Evolutionary conservation across 1,284 basidiomycete genomes (phyloP).

Genomic region (Veloboletus limbatus): DNA sequence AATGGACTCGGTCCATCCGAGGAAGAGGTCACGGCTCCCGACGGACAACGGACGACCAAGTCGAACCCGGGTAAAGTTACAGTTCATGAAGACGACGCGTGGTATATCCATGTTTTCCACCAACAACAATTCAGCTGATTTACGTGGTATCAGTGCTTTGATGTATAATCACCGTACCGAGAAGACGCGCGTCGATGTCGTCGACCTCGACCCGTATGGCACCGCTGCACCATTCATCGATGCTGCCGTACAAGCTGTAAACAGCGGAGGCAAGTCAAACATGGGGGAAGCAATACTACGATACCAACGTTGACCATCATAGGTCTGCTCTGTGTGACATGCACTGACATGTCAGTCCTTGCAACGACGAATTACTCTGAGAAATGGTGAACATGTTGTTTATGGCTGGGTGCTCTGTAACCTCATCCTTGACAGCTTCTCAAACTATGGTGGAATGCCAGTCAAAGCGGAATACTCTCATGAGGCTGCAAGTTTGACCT

Average conservation of each 20-base stretch:
- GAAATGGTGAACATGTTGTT: slow-evolving; percentile 68
- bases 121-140: neutral
- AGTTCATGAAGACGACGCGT: slow-evolving; percentile 92
- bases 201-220: slow-evolving; percentile 98
- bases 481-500: slow-evolving; percentile 64
- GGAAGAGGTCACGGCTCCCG: slow-evolving; percentile 18
- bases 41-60: slow-evolving; percentile 16
- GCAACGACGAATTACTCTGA: slow-evolving; percentile 96
- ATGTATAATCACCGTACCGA: slow-evolving; percentile 89
- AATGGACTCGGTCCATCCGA: slow-evolving; percentile 68
- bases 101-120: slow-evolving; percentile 45
- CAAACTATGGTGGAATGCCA: slow-evolving; percentile 95
- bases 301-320: slow-evolving; percentile 1
- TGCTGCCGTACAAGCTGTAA: slow-evolving; percentile 88
- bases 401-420: neutral
- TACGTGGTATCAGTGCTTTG: slow-evolving; percentile 53
- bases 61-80: slow-evolving; percentile 56
- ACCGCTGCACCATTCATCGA: slow-evolving; percentile 97
- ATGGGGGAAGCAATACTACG: neutral
- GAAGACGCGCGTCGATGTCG: slow-evolving; percentile 80
- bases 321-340: slow-evolving; percentile 92
- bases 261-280: slow-evolving; percentile 70
- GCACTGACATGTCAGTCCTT: slow-evolving; percentile 92
- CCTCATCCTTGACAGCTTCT: slow-evolving; percentile 55
- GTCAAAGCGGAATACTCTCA: slow-evolving; percentile 93